Percentiles rank a stretch among this genome's conserved stretches.
Conservation (phyloP, 2,329 filamentous ascomycete species). For the Pestalotiopsis sp. region DNA sequence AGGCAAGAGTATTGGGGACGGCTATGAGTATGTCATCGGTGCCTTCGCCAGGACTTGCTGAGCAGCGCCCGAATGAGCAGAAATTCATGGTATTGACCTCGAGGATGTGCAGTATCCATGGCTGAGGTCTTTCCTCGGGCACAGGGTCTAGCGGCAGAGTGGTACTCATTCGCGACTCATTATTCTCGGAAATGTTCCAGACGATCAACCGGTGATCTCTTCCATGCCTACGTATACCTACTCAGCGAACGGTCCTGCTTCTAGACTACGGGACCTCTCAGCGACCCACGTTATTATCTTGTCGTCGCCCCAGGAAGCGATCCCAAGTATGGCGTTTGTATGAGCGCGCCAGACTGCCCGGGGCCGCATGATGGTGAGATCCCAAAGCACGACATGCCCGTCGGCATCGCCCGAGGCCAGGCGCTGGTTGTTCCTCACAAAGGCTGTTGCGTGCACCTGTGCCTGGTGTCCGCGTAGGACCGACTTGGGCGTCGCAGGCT, state of each 20-base stretch:
- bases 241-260: constrained; percentile 11
- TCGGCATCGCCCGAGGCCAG: constrained; percentile 87
- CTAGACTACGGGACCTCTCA: background rate
- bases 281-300: constrained; percentile 77
- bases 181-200: constrained; percentile 68
- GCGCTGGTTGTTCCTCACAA: constrained; percentile 71
- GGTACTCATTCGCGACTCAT: constrained; percentile 66
- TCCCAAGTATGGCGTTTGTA: constrained; percentile 71
- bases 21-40: constrained; percentile 63
- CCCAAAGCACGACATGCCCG: constrained; percentile 87
- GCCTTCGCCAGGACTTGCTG: constrained; percentile 30
- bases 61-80: constrained; percentile 74
- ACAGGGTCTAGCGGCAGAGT: constrained; percentile 68
- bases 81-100: constrained; percentile 95
- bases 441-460: constrained; percentile 75
- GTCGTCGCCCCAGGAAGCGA: constrained; percentile 69
- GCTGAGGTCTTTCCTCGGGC: constrained; percentile 54
- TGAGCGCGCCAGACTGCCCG: constrained; percentile 87
- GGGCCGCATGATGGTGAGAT: constrained; percentile 76
- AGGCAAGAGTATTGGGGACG: constrained; percentile 75
- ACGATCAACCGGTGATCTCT: constrained; percentile 84
- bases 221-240: constrained; percentile 65
- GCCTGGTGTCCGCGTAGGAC: constrained; percentile 84
- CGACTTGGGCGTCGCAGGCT: constrained; percentile 48
- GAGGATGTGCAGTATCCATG: constrained; percentile 83